phyloP scores from a whole-genome alignment of 2,329 filamentous ascomycete species.

The Ascocoryne sarcoides region DNA sequence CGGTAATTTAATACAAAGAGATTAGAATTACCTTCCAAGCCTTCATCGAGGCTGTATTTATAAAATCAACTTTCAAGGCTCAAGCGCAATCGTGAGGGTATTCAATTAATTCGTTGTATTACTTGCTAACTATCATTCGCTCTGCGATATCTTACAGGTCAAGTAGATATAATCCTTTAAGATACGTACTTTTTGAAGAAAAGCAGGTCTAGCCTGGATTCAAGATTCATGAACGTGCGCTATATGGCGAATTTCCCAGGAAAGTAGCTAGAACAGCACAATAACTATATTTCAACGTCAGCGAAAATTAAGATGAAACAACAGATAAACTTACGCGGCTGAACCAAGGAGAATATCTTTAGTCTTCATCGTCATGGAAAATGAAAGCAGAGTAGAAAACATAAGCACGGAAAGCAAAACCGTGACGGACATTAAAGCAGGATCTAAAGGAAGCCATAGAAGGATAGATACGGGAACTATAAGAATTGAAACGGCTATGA shows the following conservation, averaged over 20 bases:
- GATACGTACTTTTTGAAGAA: too few species aligned
- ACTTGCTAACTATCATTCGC: too few species aligned
- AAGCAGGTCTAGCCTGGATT: too few species aligned
- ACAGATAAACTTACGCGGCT: conserved; percentile 3
- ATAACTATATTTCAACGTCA: conserved; percentile 2
- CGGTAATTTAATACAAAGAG: too few species aligned
- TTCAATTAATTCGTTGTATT: too few species aligned
- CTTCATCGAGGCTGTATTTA: too few species aligned
- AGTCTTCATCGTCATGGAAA: background rate
- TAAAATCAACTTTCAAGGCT: too few species aligned
- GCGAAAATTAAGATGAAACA: background rate
- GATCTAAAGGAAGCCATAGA: conserved; percentile 3
- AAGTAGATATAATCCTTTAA: too few species aligned
- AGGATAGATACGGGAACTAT: conserved; percentile 5
- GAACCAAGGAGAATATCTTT: conserved; percentile 4
- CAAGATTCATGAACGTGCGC: too few species aligned
- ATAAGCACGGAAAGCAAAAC: conserved; percentile 4
- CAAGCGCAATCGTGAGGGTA: too few species aligned
- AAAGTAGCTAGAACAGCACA: conserved; percentile 4
- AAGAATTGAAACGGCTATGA: conserved; percentile 1
- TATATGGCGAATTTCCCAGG: conserved; percentile 2
- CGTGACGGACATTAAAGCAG: conserved; percentile 1
- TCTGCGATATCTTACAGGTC: too few species aligned
- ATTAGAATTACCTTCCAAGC: too few species aligned
- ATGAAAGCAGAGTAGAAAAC: conserved; percentile 2